These are phyloP conservation scores for Botrytis byssoidea DNA, from an alignment of 2,329 filamentous ascomycete genomes.

Conservation along the genomic window DNA sequence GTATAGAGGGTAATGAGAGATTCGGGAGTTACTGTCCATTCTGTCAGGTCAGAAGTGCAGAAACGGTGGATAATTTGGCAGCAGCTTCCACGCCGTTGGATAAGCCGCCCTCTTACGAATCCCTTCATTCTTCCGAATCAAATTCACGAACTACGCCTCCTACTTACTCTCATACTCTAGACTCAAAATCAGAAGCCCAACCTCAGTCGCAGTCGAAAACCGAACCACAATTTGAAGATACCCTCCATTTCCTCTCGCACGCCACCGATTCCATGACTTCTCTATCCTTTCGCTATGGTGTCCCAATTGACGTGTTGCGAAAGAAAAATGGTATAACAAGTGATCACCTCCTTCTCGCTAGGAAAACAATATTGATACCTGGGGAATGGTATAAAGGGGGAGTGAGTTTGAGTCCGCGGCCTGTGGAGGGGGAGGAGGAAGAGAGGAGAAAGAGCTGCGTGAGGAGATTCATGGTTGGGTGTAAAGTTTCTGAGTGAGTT, in stretches of 20 bases:
- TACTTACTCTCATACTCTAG: slow-evolving; percentile 40
- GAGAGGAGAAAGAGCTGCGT: slow-evolving; percentile 68
- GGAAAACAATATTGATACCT: slow-evolving; percentile 70
- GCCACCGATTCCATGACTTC: slow-evolving; percentile 65
- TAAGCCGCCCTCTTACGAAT: neutral
- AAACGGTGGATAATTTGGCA: too few species aligned
- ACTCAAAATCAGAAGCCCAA: slow-evolving; percentile 37
- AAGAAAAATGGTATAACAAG: slow-evolving; percentile 67
- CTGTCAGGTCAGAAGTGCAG: slow-evolving; percentile 67
- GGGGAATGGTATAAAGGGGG: slow-evolving; percentile 66
- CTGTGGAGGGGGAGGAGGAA: slow-evolving; percentile 73
- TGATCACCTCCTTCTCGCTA: slow-evolving; percentile 68
- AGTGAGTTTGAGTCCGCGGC: slow-evolving; percentile 65
- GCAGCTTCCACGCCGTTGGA: neutral
- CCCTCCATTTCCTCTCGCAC: slow-evolving; percentile 72
- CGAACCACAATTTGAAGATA: slow-evolving; percentile 51
- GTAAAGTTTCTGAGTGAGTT: slow-evolving; percentile 72
- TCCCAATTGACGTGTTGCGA: slow-evolving; percentile 62
- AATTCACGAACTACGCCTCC: neutral
- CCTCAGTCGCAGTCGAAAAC: slow-evolving; percentile 24
- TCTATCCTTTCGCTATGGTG: slow-evolving; percentile 68
- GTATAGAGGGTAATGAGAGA: slow-evolving; percentile 3
- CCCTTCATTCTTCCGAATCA: slow-evolving; percentile 6
- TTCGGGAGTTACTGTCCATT: slow-evolving; percentile 53
- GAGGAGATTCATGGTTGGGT: slow-evolving; percentile 74